These are phyloP conservation scores for Pseudovirgaria hyperparasitica DNA, from an alignment of 2,329 filamentous ascomycete genomes.

Conservation along the genomic window DNA sequence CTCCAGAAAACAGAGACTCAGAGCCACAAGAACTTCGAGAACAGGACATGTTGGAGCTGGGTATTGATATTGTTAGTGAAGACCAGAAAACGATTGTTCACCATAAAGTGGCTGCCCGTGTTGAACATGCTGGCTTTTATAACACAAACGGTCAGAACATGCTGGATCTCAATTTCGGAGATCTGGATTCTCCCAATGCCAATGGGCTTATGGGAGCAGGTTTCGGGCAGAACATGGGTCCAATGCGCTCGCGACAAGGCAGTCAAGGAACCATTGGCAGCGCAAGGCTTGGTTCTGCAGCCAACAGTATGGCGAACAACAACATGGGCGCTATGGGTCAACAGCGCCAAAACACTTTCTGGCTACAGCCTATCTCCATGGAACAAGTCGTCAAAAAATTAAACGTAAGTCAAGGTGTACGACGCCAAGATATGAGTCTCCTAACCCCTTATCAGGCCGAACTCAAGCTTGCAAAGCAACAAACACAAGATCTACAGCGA, in stretches of 20 bases:
- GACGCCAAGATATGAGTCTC: conserved; percentile 1
- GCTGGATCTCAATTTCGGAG: conserved; percentile 81
- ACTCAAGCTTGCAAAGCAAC: conserved; percentile 78
- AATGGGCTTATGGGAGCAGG: conserved; percentile 53
- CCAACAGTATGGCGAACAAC: conserved; percentile 41
- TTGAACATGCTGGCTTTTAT: conserved; percentile 85
- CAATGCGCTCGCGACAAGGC: conserved; percentile 53
- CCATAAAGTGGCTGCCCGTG: conserved; percentile 93
- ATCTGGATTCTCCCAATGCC: conserved; percentile 68
- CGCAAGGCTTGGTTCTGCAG: conserved; percentile 45
- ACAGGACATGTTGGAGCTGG: conserved; percentile 82
- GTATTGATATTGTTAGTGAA: conserved; percentile 97
- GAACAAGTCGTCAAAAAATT: conserved; percentile 88
- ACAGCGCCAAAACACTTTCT: conserved; percentile 67
- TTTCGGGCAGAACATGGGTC: conserved; percentile 49
- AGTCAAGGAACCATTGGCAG: conserved; percentile 46
- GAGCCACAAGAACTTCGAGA: conserved; percentile 89
- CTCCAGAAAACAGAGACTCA: conserved; percentile 88
- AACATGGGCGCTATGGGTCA: conserved; percentile 50
- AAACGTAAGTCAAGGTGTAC: conserved; percentile 46
- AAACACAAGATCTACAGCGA: conserved; percentile 72
- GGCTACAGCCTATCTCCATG: conserved; percentile 78
- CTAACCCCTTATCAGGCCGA: conserved; percentile 49
- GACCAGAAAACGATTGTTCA: conserved; percentile 98
- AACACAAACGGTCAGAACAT: conserved; percentile 57